Conservation (phyloP, 805 yeast genomes). For the Hanseniaspora clermontiae region DNA sequence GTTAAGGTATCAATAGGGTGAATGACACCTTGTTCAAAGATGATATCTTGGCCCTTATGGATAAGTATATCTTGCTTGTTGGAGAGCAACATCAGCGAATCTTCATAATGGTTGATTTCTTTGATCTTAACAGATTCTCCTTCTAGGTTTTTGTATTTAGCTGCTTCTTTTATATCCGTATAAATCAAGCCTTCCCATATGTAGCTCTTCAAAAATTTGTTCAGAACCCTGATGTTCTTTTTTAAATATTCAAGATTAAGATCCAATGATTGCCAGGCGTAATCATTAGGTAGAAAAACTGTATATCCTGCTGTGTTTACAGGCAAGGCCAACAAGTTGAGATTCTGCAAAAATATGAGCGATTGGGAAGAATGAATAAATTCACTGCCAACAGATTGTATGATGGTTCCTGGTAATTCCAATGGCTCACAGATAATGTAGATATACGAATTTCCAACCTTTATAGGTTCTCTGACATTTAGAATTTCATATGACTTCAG, state of each 20-base stretch:
- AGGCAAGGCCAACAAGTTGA: conserved; percentile 40
- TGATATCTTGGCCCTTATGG: conserved; percentile 42
- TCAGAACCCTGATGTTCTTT: conserved; percentile 38
- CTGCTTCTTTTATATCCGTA: conserved; percentile 38
- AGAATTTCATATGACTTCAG: background rate
- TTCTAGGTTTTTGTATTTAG: conserved; percentile 25
- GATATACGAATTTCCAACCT: conserved; percentile 53
- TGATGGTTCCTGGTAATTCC: conserved; percentile 49
- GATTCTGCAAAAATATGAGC: conserved; percentile 40
- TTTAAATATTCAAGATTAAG: conserved; percentile 49
- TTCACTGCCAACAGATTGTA: conserved; percentile 52
- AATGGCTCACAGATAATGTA: conserved; percentile 51
- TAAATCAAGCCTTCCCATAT: conserved; percentile 56
- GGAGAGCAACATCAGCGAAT: conserved; percentile 15
- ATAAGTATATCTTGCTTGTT: conserved; percentile 20
- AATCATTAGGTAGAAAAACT: conserved; percentile 61
- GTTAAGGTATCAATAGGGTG: conserved; percentile 50
- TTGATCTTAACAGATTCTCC: conserved; percentile 20
- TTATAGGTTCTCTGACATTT: conserved; percentile 29
- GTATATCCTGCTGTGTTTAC: conserved; percentile 57
- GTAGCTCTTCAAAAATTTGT: conserved; percentile 41
- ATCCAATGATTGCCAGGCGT: conserved; percentile 55
- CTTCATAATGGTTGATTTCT: conserved; percentile 14
- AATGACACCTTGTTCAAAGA: conserved; percentile 75
- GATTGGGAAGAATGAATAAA: conserved; percentile 50